Base-by-base conservation (phyloP, 176 grass and related monocot species). In the Phoenix dactylifera region DNA sequence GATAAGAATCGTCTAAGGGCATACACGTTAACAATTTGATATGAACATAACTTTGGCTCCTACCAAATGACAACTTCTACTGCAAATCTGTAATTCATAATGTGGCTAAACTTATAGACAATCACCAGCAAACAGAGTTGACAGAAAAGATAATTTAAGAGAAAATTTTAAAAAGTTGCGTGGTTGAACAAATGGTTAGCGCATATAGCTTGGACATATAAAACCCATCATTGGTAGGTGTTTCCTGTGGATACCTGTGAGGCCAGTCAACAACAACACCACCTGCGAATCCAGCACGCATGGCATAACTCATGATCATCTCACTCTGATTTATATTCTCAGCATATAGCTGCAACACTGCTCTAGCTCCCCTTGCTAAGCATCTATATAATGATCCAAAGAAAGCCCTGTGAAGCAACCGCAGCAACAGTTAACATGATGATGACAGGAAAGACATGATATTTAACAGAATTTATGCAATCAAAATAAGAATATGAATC, bases 311-410 rank as follows among this genome's bases (percentile, higher is more conserved):
- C 66, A 85, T 80, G 16, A 88, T 90, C 92, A 97, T 97, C 83
- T 97, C 92, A 64, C 81, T 97, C 73, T 97, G 92, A 26, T 91
- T 67, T 78, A 90, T 86, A 53, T 91, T 97, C 58, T 97, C 87
- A 82, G 92, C 87, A 60, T 97, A 97, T 63, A 97, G 71, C 26
- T 97, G 92, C 60, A 97, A 77, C 50, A 97, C 92, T n/a, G 83
- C 92, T 74, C 87, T 80, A 70, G 92, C 92, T 19, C 92, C 92
- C 72, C 87, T 97, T 24, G 87, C 83, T 69, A 97, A 26, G 76
- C 87, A 97, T 88, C 71, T 87, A 90, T 97, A 97, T 51, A 97
- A 75, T 7, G 92, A 88, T 60, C 83, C 87, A 82, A 97, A 97
- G 80, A 97, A 97, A 72, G 87, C 87, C 84, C 92, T 97, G 74